Evolutionary conservation across 495 filamentous ascomycete species (phyloP).

Genomic region (Glutinoglossum americanum): DNA sequence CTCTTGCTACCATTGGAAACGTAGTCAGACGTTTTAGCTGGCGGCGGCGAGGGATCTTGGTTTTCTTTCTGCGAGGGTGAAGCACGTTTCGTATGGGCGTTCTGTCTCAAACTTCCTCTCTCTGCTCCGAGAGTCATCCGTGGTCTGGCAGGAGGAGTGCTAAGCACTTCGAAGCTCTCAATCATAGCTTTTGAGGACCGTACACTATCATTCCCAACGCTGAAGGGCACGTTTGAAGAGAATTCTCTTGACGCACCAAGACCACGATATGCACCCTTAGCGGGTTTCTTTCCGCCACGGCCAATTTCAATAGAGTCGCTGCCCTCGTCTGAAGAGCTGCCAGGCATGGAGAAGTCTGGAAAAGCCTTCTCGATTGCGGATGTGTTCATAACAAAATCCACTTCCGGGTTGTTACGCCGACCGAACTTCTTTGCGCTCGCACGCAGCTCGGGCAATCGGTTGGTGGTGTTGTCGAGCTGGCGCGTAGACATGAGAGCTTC

Average conservation of each 20-base stretch:
- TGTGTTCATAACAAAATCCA: constrained; percentile 2
- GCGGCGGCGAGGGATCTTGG: constrained; percentile 18
- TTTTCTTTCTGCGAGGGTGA: constrained; percentile 23
- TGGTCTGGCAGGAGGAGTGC: background rate
- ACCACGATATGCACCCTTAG: background rate
- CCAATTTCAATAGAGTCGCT: constrained; percentile 6
- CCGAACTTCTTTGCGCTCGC: constrained; percentile 13
- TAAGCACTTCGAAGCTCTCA: background rate
- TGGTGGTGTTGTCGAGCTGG: constrained; percentile 20
- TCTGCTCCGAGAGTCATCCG: background rate
- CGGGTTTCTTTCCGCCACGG: background rate
- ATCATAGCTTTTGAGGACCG: constrained; percentile 1
- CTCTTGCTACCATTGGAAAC: constrained; percentile 11
- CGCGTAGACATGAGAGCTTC: constrained; percentile 29
- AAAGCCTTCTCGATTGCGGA: constrained; percentile 3
- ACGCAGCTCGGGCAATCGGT: constrained; percentile 21
- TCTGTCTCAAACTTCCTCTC: background rate
- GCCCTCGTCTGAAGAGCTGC: constrained; percentile 2
- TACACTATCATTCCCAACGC: background rate
- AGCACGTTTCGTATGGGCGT: background rate
- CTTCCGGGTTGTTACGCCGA: constrained; percentile 13
- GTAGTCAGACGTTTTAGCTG: constrained; percentile 11
- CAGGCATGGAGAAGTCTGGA: constrained; percentile 3
- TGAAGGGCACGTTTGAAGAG: background rate
- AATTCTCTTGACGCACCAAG: background rate